Base-by-base conservation (phyloP, 208 protist species). In the Leptomonas seymouri region DNA sequence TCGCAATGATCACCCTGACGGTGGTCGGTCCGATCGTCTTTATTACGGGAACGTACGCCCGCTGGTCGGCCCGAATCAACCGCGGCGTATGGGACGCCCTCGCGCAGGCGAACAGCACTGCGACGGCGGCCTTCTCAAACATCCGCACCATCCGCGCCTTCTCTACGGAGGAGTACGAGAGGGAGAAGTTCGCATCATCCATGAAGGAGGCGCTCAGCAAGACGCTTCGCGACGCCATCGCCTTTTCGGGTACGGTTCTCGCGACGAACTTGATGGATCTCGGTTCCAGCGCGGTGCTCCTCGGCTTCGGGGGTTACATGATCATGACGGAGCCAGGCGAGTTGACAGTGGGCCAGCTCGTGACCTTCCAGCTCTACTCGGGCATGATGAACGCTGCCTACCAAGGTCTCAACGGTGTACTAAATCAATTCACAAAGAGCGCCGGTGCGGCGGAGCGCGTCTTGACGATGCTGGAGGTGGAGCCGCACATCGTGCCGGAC, bases 121-220 rank as follows among this genome's bases (percentile, higher is more conserved):
- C 81, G 21, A 86, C 81, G 6, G 82, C 89, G 62, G 74, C 80
- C 12, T 85, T 91, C 73, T 74, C 75, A 18, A 91, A 85, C 67
- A 82, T 89, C 41, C 80, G 82, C 75, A 89, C 82, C 34, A 81
- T 88, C n/a, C 71, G 78, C 61, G 55, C 80, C 50, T 91, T 89
- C 60, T 84, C 82, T 20, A 76, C 81, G 53, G 80, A 91, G 74
- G 72, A 76, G 61, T 53, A 54, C 34, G 78, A 88, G 51, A 73
- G 69, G 53, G 28, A 56, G 57, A 74, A 82, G 56, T 87, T 84
- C 54, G 16, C 49, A 15, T 59, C 60, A 6, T 74, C 71, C 16
- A 88, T 88, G 72, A 55, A 74, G 25, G 58, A 86, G 34, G 78
- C 81, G 1, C 74, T 84, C 27, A 80, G 71, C 71, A 72, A 72